Evolutionary conservation across 2,329 filamentous ascomycete species (phyloP), one percentile per base, ranked within the genome.

Genomic region (Aplosporella prunicola): DNA sequence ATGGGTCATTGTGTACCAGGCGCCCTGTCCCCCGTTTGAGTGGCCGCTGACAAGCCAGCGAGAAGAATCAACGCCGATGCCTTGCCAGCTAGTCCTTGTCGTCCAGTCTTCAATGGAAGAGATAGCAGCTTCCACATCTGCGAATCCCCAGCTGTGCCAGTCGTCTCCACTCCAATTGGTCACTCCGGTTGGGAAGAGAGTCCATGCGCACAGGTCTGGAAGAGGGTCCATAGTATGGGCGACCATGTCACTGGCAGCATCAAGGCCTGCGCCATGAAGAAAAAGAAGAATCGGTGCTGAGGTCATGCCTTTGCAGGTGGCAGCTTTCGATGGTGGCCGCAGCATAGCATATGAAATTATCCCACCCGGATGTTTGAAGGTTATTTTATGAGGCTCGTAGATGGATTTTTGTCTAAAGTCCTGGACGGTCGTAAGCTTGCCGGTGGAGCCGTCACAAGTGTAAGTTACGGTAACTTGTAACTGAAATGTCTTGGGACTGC

Each of bases 151-250:
- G 5, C 58, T 65, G 48, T 76, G 74, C 74, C 74, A 77, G 47
- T 77, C 74, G 51, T 78, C 73, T 16, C 68, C 67, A 45, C 69
- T 72, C 74, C 74, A 77, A 5, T 69, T 54, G 13, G 71, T 76
- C 11, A 69, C 70, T 15, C 73, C 74, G 3, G 67, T 71, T 8
- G 74, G 72, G 45, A 72, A 68, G 11, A 77, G 35, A 1, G 69
- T 57, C 70, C 71, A 78, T 3, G 70, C 65, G 43, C 67, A 71
- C 15, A 76, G 52, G 41, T 73, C 64, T 15, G 68, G 61, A 1
- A 71, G 55, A 14, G 57, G 54, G 48, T 74, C 64, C 22, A 77
- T 52, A 40, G 64, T 61, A 36, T 66, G 61, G 27, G 65, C 57
- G 2, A 68, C 64, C 43, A 62, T 49, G 10, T 62, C 51, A 38